phyloP scores from a whole-genome alignment of 805 yeast genomes.

The Blastobotrys parvus region DNA sequence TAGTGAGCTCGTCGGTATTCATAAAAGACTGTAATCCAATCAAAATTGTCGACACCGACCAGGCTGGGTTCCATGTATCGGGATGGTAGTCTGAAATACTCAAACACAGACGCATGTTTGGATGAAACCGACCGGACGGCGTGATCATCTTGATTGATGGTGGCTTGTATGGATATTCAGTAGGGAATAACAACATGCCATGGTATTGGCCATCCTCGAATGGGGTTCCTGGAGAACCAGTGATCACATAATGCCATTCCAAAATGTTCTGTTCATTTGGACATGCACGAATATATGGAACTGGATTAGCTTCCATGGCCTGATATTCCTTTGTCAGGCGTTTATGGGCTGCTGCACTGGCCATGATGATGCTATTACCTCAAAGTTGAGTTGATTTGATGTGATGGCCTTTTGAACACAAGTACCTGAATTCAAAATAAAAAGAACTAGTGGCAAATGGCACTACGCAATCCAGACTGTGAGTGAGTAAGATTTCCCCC shows the following conservation, averaged over 20 bases:
- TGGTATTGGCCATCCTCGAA: conserved; percentile 83
- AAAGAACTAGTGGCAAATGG: too few relatives aligned
- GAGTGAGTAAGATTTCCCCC: too few relatives aligned
- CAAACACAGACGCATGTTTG: conserved; percentile 74
- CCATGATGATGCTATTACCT: too few relatives aligned
- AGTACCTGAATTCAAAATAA: too few relatives aligned
- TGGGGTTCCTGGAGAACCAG: conserved; percentile 88
- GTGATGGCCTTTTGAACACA: too few relatives aligned
- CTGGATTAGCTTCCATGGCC: conserved; percentile 65
- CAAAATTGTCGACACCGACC: conserved; percentile 86
- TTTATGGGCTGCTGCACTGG: not conserved
- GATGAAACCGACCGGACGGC: conserved; percentile 63
- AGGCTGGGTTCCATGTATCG: conserved; percentile 91
- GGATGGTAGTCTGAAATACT: conserved; percentile 93
- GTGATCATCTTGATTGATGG: conserved; percentile 79
- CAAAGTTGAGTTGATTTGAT: too few relatives aligned
- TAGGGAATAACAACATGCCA: conserved; percentile 71
- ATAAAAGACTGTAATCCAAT: conserved; percentile 83
- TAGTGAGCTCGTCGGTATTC: conserved; percentile 79
- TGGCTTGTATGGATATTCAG: conserved; percentile 84
- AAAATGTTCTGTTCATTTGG: conserved; percentile 76
- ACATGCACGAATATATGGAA: conserved; percentile 75
- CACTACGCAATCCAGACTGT: too few relatives aligned
- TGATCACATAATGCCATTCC: conserved; percentile 82
- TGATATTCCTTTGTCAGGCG: conserved; percentile 72